phyloP scores from a whole-genome alignment of 441 rosid genomes.

The Manihot esculenta region DNA sequence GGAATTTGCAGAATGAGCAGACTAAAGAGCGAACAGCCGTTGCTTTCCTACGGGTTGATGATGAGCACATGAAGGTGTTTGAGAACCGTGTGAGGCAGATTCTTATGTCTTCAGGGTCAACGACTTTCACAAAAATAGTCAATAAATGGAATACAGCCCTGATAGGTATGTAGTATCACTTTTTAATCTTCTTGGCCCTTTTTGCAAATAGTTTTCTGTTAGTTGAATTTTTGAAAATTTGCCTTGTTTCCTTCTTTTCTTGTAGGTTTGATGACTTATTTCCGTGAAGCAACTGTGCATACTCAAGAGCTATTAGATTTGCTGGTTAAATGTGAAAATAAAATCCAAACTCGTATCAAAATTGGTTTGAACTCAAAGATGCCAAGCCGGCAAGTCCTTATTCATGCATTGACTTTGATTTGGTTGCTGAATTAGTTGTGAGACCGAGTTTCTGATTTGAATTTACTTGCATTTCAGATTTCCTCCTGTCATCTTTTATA shows the following conservation, averaged over 20 bases:
- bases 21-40: slow-evolving; percentile 98
- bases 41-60: slow-evolving; percentile 96
- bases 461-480: slow-evolving; percentile 48
- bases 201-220: slow-evolving; percentile 7
- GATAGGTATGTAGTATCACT: slow-evolving; percentile 51
- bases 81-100: slow-evolving; percentile 99
- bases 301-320: slow-evolving; percentile 96
- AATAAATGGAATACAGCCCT: slow-evolving; percentile 99
- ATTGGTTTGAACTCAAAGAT: slow-evolving; percentile 97
- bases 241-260: background rate
- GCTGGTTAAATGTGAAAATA: slow-evolving; percentile 96
- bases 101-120: slow-evolving; percentile 99
- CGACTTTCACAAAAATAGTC: slow-evolving; percentile 95
- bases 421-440: slow-evolving; percentile 8
- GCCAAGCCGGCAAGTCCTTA: slow-evolving; percentile 80
- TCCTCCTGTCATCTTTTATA: slow-evolving; percentile 97
- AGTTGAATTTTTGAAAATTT: slow-evolving; percentile 20
- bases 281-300: slow-evolving; percentile 99
- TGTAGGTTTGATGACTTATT: slow-evolving; percentile 96
- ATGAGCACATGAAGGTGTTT: slow-evolving; percentile 98
- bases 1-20: slow-evolving; percentile 99
- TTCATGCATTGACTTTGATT: background rate
- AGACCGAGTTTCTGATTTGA: background rate
- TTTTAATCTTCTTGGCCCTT: background rate
- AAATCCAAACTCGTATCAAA: slow-evolving; percentile 97